Evolutionary conservation across 805 yeast species (phyloP), one percentile per base, ranked within the genome.

Genomic region (Candida arabinofermentans): DNA sequence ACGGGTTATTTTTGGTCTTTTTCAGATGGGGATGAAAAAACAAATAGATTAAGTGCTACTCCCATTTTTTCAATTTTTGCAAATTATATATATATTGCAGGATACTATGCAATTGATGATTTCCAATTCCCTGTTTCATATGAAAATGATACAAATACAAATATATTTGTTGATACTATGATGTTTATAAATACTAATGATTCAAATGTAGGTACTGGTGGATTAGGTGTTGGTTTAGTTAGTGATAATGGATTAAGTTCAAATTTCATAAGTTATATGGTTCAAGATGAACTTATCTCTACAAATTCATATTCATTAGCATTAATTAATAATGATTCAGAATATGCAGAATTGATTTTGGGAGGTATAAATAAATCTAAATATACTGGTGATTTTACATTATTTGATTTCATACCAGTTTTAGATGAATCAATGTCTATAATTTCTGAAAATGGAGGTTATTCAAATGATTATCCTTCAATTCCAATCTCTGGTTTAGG

Each of bases 311-410:
- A 70, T 51, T 75, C 81, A 0, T 48, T 75, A 24, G 69, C 69
- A 54, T 40, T 71, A 13, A 34, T 43, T 24, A 63, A 65, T 9
- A 53, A 50, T 4, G 54, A 53, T 43, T 34, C 39, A 5, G 24
- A 54, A 18, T 38, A 54, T 22, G 71, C 74, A 8, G 55, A 54
- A 33, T 43, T 83, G 10, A 55, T 81, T 7, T 64, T 82, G 2
- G 90, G 93, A 9, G 79, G 76, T 3, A 75, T 83, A 4, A 77
- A 80, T 51, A 62, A 67, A 8, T 58, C 64, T 23, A 66, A 69
- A 36, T 74, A 58, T 44, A 49, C 51, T 6, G 85, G 81, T 1
- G 66, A 70, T 24, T 57, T 82, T 13, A 71, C 70, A 21, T 58
- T 62, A 32, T 83, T 72, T 50, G 70, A 75, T 30, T 72, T 72